Conservation (phyloP, 2,329 filamentous ascomycete genomes). For the Amylocarpus encephaloides region DNA sequence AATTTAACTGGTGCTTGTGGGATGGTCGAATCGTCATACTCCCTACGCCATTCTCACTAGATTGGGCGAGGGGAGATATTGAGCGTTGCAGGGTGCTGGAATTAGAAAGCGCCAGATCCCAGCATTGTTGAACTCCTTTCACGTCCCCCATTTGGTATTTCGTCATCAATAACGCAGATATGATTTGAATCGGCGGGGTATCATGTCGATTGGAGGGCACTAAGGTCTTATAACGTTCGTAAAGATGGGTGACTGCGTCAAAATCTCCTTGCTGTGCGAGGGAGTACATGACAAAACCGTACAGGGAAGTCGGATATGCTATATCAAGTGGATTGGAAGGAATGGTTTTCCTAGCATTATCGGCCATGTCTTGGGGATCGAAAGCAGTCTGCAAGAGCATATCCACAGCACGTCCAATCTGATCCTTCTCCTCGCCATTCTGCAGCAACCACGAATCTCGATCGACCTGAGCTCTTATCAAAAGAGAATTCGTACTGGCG, state of each 20-base stretch:
- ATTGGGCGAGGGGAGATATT: background rate
- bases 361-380: constrained; percentile 24
- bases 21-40: constrained; percentile 3
- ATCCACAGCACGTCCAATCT: constrained; percentile 24
- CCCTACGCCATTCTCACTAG: constrained; percentile 1
- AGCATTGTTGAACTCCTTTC: constrained; percentile 57
- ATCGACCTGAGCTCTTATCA: constrained; percentile 30
- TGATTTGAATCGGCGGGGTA: constrained; percentile 46
- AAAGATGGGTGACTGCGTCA: constrained; percentile 46
- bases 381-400: constrained; percentile 23
- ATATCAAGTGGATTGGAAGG: constrained; percentile 21
- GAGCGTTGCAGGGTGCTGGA: background rate
- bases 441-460: constrained; percentile 18
- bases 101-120: constrained; percentile 52
- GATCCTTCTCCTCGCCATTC: constrained; percentile 12
- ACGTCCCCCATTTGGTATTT: constrained; percentile 53
- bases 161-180: constrained; percentile 62
- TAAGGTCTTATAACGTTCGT: constrained; percentile 45
- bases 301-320: constrained; percentile 35
- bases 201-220: constrained; percentile 34
- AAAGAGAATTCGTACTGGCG: constrained; percentile 38
- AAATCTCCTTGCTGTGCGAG: constrained; percentile 43
- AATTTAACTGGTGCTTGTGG: constrained; percentile 36
- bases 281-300: constrained; percentile 49
- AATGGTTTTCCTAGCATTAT: constrained; percentile 21